A percentile compares a stretch with the other conserved stretches of the same genome.
These are phyloP conservation scores for Kluyveromyces starmeri DNA, from an alignment of 805 yeast species.

Conservation along the genomic window DNA sequence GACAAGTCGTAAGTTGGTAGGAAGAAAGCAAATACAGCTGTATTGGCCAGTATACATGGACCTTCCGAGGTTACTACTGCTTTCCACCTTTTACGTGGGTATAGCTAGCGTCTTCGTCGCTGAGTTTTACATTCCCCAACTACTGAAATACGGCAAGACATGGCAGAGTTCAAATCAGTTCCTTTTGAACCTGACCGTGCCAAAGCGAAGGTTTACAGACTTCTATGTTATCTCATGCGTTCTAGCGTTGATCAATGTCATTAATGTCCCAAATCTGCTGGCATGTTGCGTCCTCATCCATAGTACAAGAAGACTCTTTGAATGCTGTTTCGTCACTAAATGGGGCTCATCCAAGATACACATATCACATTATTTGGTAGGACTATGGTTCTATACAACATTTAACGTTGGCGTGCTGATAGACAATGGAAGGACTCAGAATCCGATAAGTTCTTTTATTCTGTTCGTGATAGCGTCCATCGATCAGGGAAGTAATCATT, in stretches of 20 bases:
- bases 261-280: conserved; percentile 16
- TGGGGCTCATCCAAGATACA: conserved; percentile 50
- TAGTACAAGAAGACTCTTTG: conserved; percentile 45
- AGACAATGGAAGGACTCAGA: conserved; percentile 17
- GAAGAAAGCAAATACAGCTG: no score
- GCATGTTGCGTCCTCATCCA: conserved; percentile 35
- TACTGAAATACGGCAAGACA: conserved; percentile 42
- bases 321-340: conserved; percentile 42
- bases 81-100: conserved; percentile 5
- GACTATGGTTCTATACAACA: conserved; percentile 47
- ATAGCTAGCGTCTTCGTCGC: conserved; percentile 20
- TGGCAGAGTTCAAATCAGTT: conserved; percentile 7
- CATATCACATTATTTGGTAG: conserved; percentile 57
- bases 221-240: conserved; percentile 44
- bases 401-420: conserved; percentile 34
- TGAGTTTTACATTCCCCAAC: conserved; percentile 24
- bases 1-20: no score
- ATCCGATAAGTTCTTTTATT: conserved; percentile 6
- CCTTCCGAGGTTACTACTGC: background rate
- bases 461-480: conserved; percentile 19
- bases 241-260: conserved; percentile 17
- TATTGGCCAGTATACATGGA: no score
- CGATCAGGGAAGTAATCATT: conserved; percentile 37
- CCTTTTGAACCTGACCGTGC: conserved; percentile 36
- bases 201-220: conserved; percentile 55